A percentile compares a stretch with the other conserved stretches of the same genome.
Conservation (phyloP, 441 rosid genomes). For the Manihot esculenta region DNA sequence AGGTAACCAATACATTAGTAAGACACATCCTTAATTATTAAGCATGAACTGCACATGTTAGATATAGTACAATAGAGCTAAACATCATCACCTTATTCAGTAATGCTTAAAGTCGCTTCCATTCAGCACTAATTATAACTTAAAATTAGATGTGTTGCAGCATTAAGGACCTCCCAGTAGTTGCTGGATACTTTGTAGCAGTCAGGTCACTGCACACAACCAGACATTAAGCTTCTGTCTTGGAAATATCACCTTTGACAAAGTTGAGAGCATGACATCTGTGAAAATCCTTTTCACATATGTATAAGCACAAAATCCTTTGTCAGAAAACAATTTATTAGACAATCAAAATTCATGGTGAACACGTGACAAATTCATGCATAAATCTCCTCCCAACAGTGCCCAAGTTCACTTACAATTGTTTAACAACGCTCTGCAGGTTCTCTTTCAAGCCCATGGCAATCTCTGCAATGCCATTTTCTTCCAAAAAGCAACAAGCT, state of each 20-base stretch:
- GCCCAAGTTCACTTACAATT: conserved; percentile 20
- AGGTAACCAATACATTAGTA: background rate
- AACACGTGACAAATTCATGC: background rate
- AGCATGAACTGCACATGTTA: background rate
- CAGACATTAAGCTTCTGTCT: background rate
- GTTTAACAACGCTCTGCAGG: conserved; percentile 28
- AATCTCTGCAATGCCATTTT: conserved; percentile 17
- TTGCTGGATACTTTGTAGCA: background rate
- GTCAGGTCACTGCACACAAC: too few species aligned
- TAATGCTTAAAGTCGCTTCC: background rate
- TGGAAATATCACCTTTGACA: background rate
- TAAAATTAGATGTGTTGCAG: background rate
- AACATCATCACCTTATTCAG: background rate
- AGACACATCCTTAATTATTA: background rate
- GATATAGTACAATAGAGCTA: background rate
- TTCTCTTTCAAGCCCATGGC: conserved; percentile 14
- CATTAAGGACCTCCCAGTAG: background rate
- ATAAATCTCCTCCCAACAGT: conserved; percentile 2
- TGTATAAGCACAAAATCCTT: background rate
- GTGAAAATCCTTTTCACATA: background rate
- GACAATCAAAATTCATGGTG: background rate
- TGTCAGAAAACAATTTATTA: background rate
- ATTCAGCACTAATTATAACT: background rate
- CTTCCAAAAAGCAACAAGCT: background rate
- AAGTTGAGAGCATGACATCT: background rate